Conservation (phyloP, 371 early-diverging fungal genomes). For the Gilbertella persicaria region DNA sequence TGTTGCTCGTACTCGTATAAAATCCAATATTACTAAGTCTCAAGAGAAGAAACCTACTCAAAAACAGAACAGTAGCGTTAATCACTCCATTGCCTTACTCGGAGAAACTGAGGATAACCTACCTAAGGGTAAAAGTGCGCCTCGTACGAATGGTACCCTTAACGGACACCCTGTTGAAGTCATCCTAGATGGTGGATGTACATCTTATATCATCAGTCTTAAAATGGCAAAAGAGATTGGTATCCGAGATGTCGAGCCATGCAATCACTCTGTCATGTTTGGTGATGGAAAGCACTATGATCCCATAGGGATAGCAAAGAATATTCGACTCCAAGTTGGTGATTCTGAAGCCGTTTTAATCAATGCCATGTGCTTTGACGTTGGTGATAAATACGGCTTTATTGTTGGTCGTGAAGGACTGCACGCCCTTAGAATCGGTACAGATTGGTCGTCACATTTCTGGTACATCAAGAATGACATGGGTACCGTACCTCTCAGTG, state of each 20-base stretch:
- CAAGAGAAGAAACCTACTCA: neutral
- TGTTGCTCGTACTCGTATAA: neutral
- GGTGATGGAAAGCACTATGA: neutral
- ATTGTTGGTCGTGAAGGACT: neutral
- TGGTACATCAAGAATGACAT: neutral
- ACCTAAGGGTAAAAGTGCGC: constrained; percentile 4
- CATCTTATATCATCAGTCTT: neutral
- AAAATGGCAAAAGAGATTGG: neutral
- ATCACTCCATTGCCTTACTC: neutral
- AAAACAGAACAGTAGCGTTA: neutral
- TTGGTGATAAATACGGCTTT: neutral
- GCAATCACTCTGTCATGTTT: neutral
- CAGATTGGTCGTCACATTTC: neutral
- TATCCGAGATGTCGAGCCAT: neutral
- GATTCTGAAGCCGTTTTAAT: neutral
- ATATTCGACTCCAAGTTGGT: neutral
- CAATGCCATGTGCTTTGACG: constrained; percentile 1
- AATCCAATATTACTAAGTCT: neutral
- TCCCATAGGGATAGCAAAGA: neutral
- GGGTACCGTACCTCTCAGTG: neutral
- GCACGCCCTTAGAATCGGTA: neutral
- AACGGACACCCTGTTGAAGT: neutral
- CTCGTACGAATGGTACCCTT: neutral
- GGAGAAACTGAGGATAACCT: neutral
- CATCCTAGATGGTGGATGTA: constrained; percentile 6